Evolutionary conservation across 768 basidiomycete species (phyloP).

Genomic region (Auriscalpium vulgare): DNA sequence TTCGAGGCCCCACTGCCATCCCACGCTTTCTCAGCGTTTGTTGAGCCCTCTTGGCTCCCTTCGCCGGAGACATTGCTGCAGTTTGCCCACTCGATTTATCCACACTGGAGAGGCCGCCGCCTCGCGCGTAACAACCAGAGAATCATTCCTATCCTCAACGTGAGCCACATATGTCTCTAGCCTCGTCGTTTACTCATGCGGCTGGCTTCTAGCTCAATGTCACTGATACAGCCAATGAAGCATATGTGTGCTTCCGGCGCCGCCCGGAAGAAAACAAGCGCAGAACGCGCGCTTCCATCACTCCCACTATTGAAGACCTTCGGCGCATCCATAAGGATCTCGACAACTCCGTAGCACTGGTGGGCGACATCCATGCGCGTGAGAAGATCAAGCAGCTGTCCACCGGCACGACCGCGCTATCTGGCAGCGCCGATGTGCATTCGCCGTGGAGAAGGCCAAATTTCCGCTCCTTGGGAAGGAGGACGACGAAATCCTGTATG

Average conservation of each 20-base stretch:
- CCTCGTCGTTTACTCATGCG: background rate
- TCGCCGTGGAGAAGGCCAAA: constrained; percentile 77
- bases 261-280: constrained; percentile 90
- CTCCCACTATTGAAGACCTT: constrained; percentile 83
- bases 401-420: constrained; percentile 50
- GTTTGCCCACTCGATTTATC: constrained; percentile 68
- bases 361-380: constrained; percentile 56
- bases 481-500: constrained; percentile 57
- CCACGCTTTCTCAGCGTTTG: constrained; percentile 60
- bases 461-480: constrained; percentile 54
- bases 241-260: constrained; percentile 94
- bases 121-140: constrained; percentile 71
- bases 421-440: constrained; percentile 70
- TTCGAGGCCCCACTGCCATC: constrained; percentile 54
- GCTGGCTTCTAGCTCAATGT: constrained; percentile 62
- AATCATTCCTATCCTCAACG: constrained; percentile 85
- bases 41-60: constrained; percentile 64
- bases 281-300: constrained; percentile 89
- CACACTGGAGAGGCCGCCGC: constrained; percentile 86
- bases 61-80: constrained; percentile 50
- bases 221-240: constrained; percentile 81
- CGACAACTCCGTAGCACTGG: constrained; percentile 61
- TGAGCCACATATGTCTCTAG: constrained; percentile 30
- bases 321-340: constrained; percentile 75
- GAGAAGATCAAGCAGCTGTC: constrained; percentile 70